Base-by-base conservation (phyloP, 768 basidiomycete genomes). In the Kwoniella sp. region DNA sequence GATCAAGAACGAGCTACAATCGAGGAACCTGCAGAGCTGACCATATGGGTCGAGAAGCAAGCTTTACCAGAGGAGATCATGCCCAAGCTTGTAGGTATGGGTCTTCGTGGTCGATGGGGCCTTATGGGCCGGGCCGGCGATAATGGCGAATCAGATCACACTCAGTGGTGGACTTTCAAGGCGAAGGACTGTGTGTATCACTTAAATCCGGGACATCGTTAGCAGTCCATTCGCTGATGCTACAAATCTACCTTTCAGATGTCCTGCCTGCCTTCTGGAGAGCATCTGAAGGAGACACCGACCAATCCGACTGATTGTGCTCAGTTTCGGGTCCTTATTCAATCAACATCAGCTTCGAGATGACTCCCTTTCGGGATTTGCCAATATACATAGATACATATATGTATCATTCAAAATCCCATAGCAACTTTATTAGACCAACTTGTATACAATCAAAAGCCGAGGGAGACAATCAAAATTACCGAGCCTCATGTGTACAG, bases 1-100 rank as follows among this genome's bases (percentile, higher is more conserved):
- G 74, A 76, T 54, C 59, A 63, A 30, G 73, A 74, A 47, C 30
- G 33, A 0, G 48, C 68, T 3, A 71, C 65, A 2, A 55, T 71
- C n/a, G 54, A 51, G 1, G 72, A 73, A 40, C 74, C 72, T 2
- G 55, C 58, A 10, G 40, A 53, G 56, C 29, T 74, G 2, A 24
- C 30, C 17, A 40, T 68, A 2, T 68, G 67, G 67, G 51, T 65
- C n/a, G 63, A 64, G 24, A 25, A 25, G 27, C 9, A 46, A 17
- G 26, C 30, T 19, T 26, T 68, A 8, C 25, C 37, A 21, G n/a
- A 56, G 1, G 29, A 24, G 10, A 21, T 49, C 19, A 8, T n/a
- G 13, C 7, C 37, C 6, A 44, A 40, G 22, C 25, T 60, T 27
- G n/a, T 60, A 15, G 59, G 63, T 26, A 53, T 55, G 55, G 63